phyloP scores from a whole-genome alignment of 169 alveolate species.

The Perkinsus marinus region DNA sequence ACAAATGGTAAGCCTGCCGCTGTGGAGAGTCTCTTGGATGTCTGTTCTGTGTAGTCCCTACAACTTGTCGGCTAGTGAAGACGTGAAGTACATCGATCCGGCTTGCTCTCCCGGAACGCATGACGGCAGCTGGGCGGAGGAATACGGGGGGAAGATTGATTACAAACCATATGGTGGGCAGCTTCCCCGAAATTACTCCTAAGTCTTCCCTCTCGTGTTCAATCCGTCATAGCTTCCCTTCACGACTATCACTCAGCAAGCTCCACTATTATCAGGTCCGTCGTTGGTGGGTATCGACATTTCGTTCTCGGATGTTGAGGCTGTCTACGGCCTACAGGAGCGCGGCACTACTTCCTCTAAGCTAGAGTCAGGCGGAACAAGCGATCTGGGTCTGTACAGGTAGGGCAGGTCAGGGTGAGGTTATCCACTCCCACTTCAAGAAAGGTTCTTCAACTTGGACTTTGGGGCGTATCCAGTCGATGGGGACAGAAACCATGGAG shows the following conservation, averaged over 20 bases:
- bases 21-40: not conserved
- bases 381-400: not conserved
- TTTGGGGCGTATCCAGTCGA: slow-evolving; percentile 2
- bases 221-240: no score
- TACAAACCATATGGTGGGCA: not conserved
- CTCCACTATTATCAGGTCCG: not conserved
- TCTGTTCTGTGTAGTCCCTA: not conserved
- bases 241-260: no score
- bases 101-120: not conserved
- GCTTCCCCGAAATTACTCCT: not conserved
- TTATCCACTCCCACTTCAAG: not conserved
- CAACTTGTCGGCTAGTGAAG: not conserved
- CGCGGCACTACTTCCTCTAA: not conserved
- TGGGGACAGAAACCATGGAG: not conserved
- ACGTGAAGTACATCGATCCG: not conserved
- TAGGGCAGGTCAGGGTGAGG: not conserved
- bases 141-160: not conserved
- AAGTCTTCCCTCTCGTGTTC: no score
- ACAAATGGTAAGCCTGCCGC: not conserved
- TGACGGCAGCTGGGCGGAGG: not conserved
- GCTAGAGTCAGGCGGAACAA: not conserved
- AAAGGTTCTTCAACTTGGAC: slow-evolving; percentile 17
- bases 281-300: not conserved
- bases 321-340: not conserved
- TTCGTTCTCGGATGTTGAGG: not conserved